phyloP scores from a whole-genome alignment of 2,329 filamentous ascomycete species.

The Penicillium verrucosum region DNA sequence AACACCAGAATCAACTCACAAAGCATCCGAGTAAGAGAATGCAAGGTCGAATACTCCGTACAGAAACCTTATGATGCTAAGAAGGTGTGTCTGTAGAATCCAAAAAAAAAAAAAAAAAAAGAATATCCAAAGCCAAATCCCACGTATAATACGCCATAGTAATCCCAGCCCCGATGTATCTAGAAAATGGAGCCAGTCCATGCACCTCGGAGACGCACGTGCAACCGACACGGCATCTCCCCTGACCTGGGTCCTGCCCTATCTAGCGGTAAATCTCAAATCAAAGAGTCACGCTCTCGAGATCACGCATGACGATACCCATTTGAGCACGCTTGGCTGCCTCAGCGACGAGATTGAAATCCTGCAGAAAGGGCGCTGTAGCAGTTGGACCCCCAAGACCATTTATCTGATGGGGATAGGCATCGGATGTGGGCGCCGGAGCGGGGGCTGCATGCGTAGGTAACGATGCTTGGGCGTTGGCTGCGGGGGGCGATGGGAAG shows the following conservation, averaged over 20 bases:
- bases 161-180: not conserved
- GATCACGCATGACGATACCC: constrained; percentile 80
- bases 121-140: not conserved
- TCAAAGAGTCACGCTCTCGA: constrained; percentile 52
- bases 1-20: not conserved
- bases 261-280: not conserved
- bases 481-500: constrained; percentile 14
- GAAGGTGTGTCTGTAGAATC: not conserved
- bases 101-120: not conserved
- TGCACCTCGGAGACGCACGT: constrained; percentile 1
- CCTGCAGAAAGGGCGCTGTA: constrained; percentile 65
- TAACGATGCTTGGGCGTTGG: constrained; percentile 7
- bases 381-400: constrained; percentile 35
- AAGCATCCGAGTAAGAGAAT: not conserved
- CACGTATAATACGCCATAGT: constrained; percentile 7
- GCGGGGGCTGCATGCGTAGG: constrained; percentile 12
- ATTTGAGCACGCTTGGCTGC: constrained; percentile 91
- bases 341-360: constrained; percentile 84
- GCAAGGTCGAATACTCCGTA: not conserved
- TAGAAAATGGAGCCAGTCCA: constrained; percentile 15
- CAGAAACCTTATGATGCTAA: not conserved
- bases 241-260: constrained; percentile 9
- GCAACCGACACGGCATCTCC: not conserved
- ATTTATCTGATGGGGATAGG: constrained; percentile 27
- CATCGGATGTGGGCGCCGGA: constrained; percentile 5